Evolutionary conservation across 768 basidiomycete genomes (phyloP).

Genomic region (Macrolepiota fuliginosa): DNA sequence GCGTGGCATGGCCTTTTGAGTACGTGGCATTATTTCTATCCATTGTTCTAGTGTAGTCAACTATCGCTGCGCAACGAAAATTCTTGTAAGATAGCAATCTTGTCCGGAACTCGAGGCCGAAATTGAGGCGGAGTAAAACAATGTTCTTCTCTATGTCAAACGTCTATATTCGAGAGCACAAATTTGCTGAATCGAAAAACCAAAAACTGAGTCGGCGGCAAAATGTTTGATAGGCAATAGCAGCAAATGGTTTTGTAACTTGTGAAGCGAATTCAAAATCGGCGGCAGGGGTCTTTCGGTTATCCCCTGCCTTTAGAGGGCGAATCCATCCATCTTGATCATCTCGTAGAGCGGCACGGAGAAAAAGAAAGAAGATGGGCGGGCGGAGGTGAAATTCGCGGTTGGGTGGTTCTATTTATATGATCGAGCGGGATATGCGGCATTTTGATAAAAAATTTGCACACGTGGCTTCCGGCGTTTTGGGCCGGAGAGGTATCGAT

Average conservation of each 20-base stretch:
- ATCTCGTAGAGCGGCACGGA: constrained; percentile 17
- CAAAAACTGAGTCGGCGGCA: neutral
- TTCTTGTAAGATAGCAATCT: constrained; percentile 8
- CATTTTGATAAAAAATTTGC: neutral
- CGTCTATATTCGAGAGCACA: constrained; percentile 18
- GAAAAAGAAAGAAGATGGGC: constrained; percentile 7
- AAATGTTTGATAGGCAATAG: neutral
- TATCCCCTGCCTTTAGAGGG: constrained; percentile 48
- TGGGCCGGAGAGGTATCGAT: neutral
- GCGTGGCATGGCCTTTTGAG: constrained; percentile 14
- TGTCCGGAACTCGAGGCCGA: neutral
- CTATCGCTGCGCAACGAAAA: neutral
- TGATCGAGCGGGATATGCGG: neutral
- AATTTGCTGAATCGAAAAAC: neutral
- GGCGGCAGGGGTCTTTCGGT: constrained; percentile 33
- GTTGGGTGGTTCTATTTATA: neutral
- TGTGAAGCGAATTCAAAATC: neutral
- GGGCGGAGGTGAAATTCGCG: neutral
- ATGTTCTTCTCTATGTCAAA: neutral
- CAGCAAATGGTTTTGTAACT: neutral
- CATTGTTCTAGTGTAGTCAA: constrained; percentile 7
- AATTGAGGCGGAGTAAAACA: neutral
- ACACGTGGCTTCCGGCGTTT: neutral
- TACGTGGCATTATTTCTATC: constrained; percentile 16
- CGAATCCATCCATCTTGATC: constrained; percentile 47